Base-by-base conservation (phyloP, 2,329 filamentous ascomycete species). In the Ophiostoma australiae region DNA sequence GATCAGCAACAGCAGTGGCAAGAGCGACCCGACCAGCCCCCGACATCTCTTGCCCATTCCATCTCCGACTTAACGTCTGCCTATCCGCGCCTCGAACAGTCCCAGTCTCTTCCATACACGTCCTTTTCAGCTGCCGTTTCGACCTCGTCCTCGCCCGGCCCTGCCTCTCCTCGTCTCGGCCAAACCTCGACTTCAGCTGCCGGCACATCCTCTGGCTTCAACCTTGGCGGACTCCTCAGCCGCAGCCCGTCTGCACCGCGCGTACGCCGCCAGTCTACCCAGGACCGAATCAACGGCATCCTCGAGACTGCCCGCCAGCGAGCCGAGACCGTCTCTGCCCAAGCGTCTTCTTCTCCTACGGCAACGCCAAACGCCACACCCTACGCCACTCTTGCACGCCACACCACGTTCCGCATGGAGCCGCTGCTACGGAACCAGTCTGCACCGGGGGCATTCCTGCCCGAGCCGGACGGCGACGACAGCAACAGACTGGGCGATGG, bases 211-310 rank as follows among this genome's bases (percentile, higher is more conserved):
- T n/a, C 61, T 1, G 44, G 15, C 44, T 41, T 52, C 44, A 15
- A 31, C 11, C 33, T 66, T 23, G 52, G 23, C 52, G 52, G 52
- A 58, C 52, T 68, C 44, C 23, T 70, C 71, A 69, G 44, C 55
- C 52, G 66, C 58, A 67, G 41, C 35, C 31, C 31, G 17, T 72
- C 69, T 2, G 55, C 41, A 27, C 70, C 70, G 61, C 70, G 72
- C 23, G 63, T 69, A n/a, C 71, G 76, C 35, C 74, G 76, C 48
- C 74, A 69, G 73, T 77, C 78, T 15, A 76, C 77, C 7, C 76
- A 77, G 69, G 77, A 78, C 37, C 76, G 78, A 13, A 75, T 80
- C 63, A 74, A 77, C 70, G 75, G 75, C 13, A 80, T 80, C 65
- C 75, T 80, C 23, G 75, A 79, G 77, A 74, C 72, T 15, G 77